Base-by-base conservation (phyloP, 2,329 filamentous ascomycete species). In the Hirsutella thompsonii region DNA sequence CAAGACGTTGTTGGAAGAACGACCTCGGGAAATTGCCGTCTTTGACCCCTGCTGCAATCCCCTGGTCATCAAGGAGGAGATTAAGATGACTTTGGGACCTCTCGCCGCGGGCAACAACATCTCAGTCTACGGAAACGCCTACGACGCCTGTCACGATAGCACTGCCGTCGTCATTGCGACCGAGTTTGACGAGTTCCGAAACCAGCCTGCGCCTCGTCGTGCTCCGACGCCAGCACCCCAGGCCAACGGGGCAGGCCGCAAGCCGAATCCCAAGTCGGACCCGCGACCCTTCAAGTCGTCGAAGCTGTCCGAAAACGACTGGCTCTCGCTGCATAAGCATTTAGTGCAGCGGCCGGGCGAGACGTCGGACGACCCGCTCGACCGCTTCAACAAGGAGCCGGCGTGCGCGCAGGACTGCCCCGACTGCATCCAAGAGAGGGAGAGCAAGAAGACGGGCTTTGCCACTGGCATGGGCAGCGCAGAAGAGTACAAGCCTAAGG, bases 41-140 rank as follows among this genome's bases (percentile, higher is more conserved):
- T 86, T 77, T 53, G 82, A 88, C 55, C 79, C 81, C 1, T 72
- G 67, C 58, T 75, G 71, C 53, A 69, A 72, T 52, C 66, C 69
- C 3, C 56, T 64, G 4, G 66, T 70, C 26, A 60, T 73, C 46
- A 63, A 64, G 53, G 60, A 63, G 28, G 71, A 76, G 59, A 70
- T 76, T 43, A 61, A 64, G 46, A 49, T 51, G 37, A 57, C 71
- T 13, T 57, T 73, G 9, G 60, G 57, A 30, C 52, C 55, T 33
- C 45, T 56, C 20, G 59, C 56, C 39, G 59, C 68, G 11, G 64
- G 61, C 13, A 62, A 64, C 18, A 65, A 64, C 37, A 58, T 75
- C 37, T 57, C 56, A 11, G 64, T 74, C 26, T 69, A 72, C 49
- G 60, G 59, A 6, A 64, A 67, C 43, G 66, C 62, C 23, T 68